Evolutionary conservation across 2,329 filamentous ascomycete species (phyloP).

Genomic region (Penicillium sp.): DNA sequence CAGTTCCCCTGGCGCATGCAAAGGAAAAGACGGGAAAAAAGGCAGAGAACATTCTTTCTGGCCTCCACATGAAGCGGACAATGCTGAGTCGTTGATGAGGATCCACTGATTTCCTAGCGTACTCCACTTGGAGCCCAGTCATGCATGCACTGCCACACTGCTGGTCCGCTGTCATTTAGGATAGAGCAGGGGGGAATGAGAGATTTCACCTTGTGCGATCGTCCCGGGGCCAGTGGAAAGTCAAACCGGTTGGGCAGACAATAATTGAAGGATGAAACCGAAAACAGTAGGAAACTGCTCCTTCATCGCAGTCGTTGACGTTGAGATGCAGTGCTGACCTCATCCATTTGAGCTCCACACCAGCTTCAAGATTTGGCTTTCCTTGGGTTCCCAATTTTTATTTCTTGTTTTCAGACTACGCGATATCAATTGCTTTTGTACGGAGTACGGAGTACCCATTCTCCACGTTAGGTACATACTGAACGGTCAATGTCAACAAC

Average conservation of each 20-base stretch:
- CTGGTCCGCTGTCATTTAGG: constrained; percentile 22
- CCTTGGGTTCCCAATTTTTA: constrained; percentile 1
- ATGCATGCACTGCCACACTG: constrained; percentile 30
- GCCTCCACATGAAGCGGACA: constrained; percentile 19
- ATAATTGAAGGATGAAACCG: no score
- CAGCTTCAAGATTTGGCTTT: constrained; percentile 16
- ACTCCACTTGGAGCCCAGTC: constrained; percentile 21
- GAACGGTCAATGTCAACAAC: no score
- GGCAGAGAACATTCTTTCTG: constrained; percentile 22
- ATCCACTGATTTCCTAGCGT: constrained; percentile 24
- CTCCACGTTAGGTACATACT: no score
- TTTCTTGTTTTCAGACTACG: not conserved
- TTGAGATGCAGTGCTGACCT: constrained; percentile 16
- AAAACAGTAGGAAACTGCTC: no score
- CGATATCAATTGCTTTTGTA: not conserved
- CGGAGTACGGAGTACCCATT: no score
- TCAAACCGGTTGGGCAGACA: not conserved
- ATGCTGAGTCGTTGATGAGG: constrained; percentile 17
- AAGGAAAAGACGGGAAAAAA: not conserved
- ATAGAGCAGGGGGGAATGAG: constrained; percentile 9
- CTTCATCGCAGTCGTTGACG: constrained; percentile 7
- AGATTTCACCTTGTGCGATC: not conserved
- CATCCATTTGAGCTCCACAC: constrained; percentile 13
- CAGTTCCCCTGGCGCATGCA: not conserved
- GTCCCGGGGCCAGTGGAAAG: not conserved